Evolutionary conservation across 1,284 basidiomycete genomes (phyloP), one percentile per base, ranked within the genome.

Genomic region (Ustilago lituana): DNA sequence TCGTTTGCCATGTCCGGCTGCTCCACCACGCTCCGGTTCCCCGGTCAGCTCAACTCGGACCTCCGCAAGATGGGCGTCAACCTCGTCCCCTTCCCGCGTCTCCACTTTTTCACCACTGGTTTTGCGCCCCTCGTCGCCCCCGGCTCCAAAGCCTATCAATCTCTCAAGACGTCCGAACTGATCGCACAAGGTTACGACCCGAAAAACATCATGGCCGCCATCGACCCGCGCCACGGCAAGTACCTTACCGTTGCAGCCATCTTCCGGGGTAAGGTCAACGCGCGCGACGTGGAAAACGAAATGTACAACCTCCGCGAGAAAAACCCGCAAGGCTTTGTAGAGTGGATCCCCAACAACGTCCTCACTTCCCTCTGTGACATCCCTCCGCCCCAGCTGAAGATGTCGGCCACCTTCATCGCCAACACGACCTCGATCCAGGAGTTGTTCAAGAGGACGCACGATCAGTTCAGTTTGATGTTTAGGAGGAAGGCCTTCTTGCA

Each of bases 1-100:
- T 95, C 93, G 26, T 88, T 93, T 75, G 96, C 98, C 83, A 98
- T 98, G 96, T 94, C 92, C 48, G 95, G 95, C 83, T 91, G 94
- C 83, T 94, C 93, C 11, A 96, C 94, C 64, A 94, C 91, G 83
- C 85, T 96, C 84, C 93, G 93, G 61, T 98, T 98, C 87, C 93
- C 94, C 22, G 94, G 94, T 24, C 92, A 94, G 82, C 86, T 95
- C 57, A 96, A 96, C 82, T 93, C 93, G 49, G 94, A 98, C 81
- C 85, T 97, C 43, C 89, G 94, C 66, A 97, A 97, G 84, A 87
- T 98, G 48, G 91, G 88, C 50, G 90, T 95, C 87, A 98, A 97
- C 84, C 87, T 97, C 46, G 79, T 83, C 6, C 82, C 82, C n/a
- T 83, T 83, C 78, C 82, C 82, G 5, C 80, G 82, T 38, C 70